Evolutionary conservation across 2,329 filamentous ascomycete species (phyloP).

Genomic region (Colletotrichum sp.): DNA sequence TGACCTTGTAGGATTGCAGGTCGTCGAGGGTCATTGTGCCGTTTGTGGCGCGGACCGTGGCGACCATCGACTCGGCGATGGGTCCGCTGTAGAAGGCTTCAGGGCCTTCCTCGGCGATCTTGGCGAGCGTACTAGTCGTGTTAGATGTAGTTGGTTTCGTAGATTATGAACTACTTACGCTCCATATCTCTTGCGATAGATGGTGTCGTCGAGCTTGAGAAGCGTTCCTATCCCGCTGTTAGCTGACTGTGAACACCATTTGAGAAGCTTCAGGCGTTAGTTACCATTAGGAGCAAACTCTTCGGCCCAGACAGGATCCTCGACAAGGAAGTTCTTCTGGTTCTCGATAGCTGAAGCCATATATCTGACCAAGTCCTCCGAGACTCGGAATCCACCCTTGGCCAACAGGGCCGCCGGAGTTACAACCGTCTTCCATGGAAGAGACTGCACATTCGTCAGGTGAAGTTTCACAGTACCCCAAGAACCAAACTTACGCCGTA

Average conservation of each 20-base stretch:
- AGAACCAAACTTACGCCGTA: slow-evolving; percentile 60
- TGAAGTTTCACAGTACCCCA: neutral
- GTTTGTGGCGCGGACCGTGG: slow-evolving; percentile 68
- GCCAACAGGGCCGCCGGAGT: slow-evolving; percentile 78
- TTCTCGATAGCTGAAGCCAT: slow-evolving; percentile 59
- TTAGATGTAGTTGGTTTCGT: neutral
- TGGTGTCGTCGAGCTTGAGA: slow-evolving; percentile 74
- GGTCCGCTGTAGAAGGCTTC: slow-evolving; percentile 77
- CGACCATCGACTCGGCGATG: slow-evolving; percentile 78
- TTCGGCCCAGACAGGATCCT: slow-evolving; percentile 80
- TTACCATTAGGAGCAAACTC: slow-evolving; percentile 85
- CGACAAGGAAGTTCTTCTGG: slow-evolving; percentile 67
- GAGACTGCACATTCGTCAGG: slow-evolving; percentile 33
- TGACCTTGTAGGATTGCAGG: slow-evolving; percentile 73
- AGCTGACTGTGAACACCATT: neutral
- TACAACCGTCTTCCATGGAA: slow-evolving; percentile 76
- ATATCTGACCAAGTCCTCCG: slow-evolving; percentile 75
- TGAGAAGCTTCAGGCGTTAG: slow-evolving; percentile 20
- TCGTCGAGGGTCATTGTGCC: slow-evolving; percentile 89
- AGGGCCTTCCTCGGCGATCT: slow-evolving; percentile 74
- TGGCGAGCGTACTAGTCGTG: slow-evolving; percentile 67
- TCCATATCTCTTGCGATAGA: slow-evolving; percentile 83
- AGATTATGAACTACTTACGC: slow-evolving; percentile 32
- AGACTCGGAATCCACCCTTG: slow-evolving; percentile 75
- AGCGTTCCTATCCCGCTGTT: slow-evolving; percentile 56